phyloP scores from a whole-genome alignment of 2,329 filamentous ascomycete genomes.

The Huntiella bhutanensis region DNA sequence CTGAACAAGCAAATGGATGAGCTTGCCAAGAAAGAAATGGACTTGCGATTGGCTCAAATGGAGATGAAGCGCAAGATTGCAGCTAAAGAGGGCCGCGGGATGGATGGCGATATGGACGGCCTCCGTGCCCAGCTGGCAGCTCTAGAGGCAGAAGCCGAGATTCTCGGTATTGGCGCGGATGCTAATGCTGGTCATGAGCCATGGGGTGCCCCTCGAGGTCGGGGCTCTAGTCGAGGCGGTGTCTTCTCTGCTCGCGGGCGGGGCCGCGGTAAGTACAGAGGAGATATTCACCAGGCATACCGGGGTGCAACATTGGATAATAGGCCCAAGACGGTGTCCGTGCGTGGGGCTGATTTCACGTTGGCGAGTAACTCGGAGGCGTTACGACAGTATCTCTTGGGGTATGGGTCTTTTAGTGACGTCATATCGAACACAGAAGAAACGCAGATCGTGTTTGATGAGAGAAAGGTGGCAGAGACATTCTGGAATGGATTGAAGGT shows the following conservation, averaged over 20 bases:
- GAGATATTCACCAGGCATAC: constrained; percentile 35
- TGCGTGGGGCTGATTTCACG: constrained; percentile 46
- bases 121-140: constrained; percentile 53
- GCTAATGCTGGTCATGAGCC: constrained; percentile 14
- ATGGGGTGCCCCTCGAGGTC: constrained; percentile 14
- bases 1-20: constrained; percentile 43
- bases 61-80: constrained; percentile 44
- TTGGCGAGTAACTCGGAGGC: constrained; percentile 45
- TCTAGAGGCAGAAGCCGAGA: constrained; percentile 54
- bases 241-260: constrained; percentile 15
- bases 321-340: constrained; percentile 46
- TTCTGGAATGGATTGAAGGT: constrained; percentile 41
- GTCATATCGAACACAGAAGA: constrained; percentile 29
- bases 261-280: constrained; percentile 14
- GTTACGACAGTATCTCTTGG: constrained; percentile 51
- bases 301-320: constrained; percentile 56
- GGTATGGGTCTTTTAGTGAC: constrained; percentile 43
- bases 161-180: constrained; percentile 40
- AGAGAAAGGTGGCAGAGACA: constrained; percentile 52
- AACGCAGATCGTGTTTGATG: constrained; percentile 43
- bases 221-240: constrained; percentile 25
- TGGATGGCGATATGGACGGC: constrained; percentile 35
- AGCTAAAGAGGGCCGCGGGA: constrained; percentile 30
- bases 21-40: constrained; percentile 43
- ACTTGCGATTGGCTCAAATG: constrained; percentile 42